Evolutionary conservation across 768 basidiomycete species (phyloP), one percentile per base, ranked within the genome.

Genomic region (Hortiboletus campestris): DNA sequence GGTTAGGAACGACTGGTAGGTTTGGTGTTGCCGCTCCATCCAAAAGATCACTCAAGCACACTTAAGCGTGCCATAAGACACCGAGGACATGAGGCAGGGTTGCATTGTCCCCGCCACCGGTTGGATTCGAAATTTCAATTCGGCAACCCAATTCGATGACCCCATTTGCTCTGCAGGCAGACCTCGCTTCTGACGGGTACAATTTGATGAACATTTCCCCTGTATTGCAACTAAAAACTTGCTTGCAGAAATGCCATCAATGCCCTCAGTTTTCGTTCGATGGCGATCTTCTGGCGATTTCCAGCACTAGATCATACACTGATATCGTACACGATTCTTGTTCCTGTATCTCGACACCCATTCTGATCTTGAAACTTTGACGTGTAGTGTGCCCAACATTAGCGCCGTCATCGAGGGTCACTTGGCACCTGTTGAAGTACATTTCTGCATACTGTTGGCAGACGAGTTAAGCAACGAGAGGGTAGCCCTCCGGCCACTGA

Each of bases 381-480:
- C n/a, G n/a, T n/a, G n/a, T 22, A 92, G 89, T 89, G 87, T 60
- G 86, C 88, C 82, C 87, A 2, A 80, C 88, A 3, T 75, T 87
- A 7, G 86, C 84, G 5, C 77, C 88, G 1, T 83, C 88, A n/a
- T 84, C 85, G 6, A 85, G 87, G 1, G 89, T 92, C 3, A 73
- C 83, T 2, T 91, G 89, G 89, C 90, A 91, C 69, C 89, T 89
- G 5, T 88, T 85, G 7, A 88, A 84, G 71, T 84, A 89, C 62
- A 80, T 85, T n/a, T 81, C 90, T 50, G 89, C 89, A 3, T 91
- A 89, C 61, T 91, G 88, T 64, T 89, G 89, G 3, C 88, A 90
- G 63, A 88, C 84, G 4, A n/a, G n/a, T n/a, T n/a, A 85, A 84
- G 59, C 65, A 74, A 44, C 80, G 80, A 46, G 86, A 90, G 72